Evolutionary conservation across 1,284 basidiomycete genomes (phyloP), one percentile per base, ranked within the genome.

Genomic region (Vanrija pseudolonga): DNA sequence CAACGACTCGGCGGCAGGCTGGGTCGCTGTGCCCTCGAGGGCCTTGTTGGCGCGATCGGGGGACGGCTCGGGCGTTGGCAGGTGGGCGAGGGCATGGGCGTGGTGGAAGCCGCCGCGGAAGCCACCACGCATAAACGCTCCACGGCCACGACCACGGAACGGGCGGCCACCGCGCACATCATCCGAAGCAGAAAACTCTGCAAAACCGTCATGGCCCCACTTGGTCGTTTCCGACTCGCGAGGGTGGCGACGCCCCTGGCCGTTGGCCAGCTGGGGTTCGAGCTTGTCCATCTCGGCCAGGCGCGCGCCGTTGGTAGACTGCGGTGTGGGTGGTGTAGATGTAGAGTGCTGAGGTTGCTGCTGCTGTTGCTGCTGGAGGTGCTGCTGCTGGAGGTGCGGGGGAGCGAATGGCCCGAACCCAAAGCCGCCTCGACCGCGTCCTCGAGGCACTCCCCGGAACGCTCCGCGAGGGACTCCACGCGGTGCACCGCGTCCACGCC

Each of bases 401-500:
- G 20, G 36, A 6, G 46, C 36, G 9, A 38, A 50, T 7, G 32
- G 28, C 2, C 15, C 22, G n/a, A 51, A 51, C 6, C 32, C 22
- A 12, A 51, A 51, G 7, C 39, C 47, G 12, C 49, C 43, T 12
- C 50, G 50, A 7, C 45, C 51, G 17, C 51, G 51, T 9, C 51
- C 51, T 6, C 45, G 45, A 14, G 39, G 45, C 14, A 8, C 38
- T 11, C 39, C 46, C 19, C 56, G 55, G 57, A 62, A 62, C 22
- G 50, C 55, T 15, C 64, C 61, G 24, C 61, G 56, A 15, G 52
- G 53, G 47, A 59, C 51, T 5, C 58, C 59, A 14, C 53, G 44
- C 8, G 40, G 84, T 39, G 86, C 81, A 12, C 84, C 82, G 17
- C 85, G 80, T 44, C 83, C 81, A 66, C 86, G 82, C 85, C 87